Conservation (phyloP, 495 filamentous ascomycete genomes). For the Penicillium simplicissimum region DNA sequence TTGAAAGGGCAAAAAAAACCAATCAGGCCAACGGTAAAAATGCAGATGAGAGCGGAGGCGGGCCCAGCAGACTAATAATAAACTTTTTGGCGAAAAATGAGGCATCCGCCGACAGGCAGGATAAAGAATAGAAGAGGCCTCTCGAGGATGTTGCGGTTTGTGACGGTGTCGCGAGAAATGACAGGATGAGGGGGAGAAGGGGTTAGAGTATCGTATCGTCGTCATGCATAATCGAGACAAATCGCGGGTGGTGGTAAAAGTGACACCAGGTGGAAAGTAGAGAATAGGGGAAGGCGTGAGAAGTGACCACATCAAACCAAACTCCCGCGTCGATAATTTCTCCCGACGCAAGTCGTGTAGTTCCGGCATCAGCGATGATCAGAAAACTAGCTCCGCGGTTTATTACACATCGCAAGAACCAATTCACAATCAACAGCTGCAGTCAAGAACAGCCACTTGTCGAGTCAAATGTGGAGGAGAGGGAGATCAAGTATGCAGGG, state of each 20-base stretch:
- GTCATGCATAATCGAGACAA: conserved; percentile 27
- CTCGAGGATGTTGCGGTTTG: conserved; percentile 13
- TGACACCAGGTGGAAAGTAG: not conserved
- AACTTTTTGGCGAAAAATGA: conserved; percentile 25
- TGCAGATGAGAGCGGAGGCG: conserved; percentile 28
- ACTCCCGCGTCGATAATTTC: conserved; percentile 22
- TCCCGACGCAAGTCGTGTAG: conserved; percentile 12
- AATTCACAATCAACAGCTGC: conserved; percentile 9
- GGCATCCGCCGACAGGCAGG: conserved; percentile 21
- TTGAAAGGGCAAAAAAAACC: conserved; percentile 12
- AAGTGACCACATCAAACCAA: conserved; percentile 9
- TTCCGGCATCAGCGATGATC: conserved; percentile 11
- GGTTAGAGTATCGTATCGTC: conserved; percentile 25
- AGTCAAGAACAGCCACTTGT: conserved; percentile 7
- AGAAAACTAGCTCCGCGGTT: conserved; percentile 37
- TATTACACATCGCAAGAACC: conserved; percentile 46
- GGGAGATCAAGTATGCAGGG: conserved; percentile 9
- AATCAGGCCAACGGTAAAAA: conserved; percentile 22
- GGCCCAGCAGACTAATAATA: conserved; percentile 22
- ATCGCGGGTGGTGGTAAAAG: conserved; percentile 1
- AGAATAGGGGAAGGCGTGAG: conserved; percentile 6
- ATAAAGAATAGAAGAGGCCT: conserved; percentile 35
- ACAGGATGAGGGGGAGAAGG: not conserved
- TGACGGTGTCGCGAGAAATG: not conserved
- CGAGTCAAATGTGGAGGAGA: conserved; percentile 4